Evolutionary conservation across 768 basidiomycete genomes (phyloP).

Genomic region (Clitopilus hobsonii): DNA sequence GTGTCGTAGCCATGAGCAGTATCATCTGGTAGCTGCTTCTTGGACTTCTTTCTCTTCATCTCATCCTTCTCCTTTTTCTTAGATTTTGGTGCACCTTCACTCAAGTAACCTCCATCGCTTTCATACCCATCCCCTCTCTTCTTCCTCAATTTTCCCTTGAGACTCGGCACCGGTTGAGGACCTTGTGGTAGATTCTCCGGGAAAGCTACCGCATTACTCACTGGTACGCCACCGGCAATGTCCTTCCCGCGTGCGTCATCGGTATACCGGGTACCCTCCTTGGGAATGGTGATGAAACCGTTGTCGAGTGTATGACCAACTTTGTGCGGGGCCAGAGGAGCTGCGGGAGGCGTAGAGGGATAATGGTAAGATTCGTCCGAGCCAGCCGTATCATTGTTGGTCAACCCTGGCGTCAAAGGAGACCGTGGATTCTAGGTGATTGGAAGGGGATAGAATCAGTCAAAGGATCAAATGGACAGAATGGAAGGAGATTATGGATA

Average conservation of each 20-base stretch:
- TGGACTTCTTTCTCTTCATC: conserved; percentile 27
- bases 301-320: conserved; percentile 6
- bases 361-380: conserved; percentile 26
- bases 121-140: conserved; percentile 44
- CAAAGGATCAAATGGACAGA: not conserved
- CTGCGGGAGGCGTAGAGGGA: conserved; percentile 13
- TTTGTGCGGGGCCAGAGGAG: conserved; percentile 7
- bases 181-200: conserved; percentile 23
- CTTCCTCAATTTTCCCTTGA: conserved; percentile 35
- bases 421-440: not conserved
- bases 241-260: conserved; percentile 2
- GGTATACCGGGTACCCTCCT: conserved; percentile 1
- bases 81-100: conserved; percentile 33
- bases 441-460: not conserved
- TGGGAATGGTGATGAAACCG: conserved; percentile 1
- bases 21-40: conserved; percentile 15
- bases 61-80: conserved; percentile 25
- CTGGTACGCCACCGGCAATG: not conserved
- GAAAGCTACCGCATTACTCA: conserved; percentile 10
- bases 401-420: conserved; percentile 20
- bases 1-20: conserved; percentile 22
- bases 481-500: too few relatives aligned
- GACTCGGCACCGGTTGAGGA: conserved; percentile 8
- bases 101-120: conserved; percentile 48
- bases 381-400: conserved; percentile 26